Conservation (phyloP, 2,329 filamentous ascomycete genomes). For the Dryadomyces quercivorus region DNA sequence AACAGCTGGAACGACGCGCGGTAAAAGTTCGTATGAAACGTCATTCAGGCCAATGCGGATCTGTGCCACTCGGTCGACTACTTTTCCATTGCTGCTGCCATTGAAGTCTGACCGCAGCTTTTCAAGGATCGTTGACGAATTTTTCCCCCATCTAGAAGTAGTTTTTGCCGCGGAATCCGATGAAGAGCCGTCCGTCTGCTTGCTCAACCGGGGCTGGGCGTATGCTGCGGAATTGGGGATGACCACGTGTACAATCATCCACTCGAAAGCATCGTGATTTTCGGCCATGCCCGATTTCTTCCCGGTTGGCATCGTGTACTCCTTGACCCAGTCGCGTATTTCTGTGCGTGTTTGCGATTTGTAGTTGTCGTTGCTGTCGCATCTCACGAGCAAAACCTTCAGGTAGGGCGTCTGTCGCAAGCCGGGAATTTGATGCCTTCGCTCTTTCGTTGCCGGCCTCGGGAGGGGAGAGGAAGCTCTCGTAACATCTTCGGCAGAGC, state of each 20-base stretch:
- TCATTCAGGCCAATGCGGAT: constrained; percentile 66
- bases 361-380: constrained; percentile 93
- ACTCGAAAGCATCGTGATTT: constrained; percentile 93
- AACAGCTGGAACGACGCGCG: constrained; percentile 49
- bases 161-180: constrained; percentile 34
- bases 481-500: constrained; percentile 27
- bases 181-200: constrained; percentile 33
- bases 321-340: constrained; percentile 84
- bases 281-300: constrained; percentile 60
- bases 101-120: constrained; percentile 89
- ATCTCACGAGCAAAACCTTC: constrained; percentile 78
- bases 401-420: constrained; percentile 87
- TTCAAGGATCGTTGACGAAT: constrained; percentile 60
- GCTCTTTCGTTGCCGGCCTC: constrained; percentile 32
- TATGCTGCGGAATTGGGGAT: constrained; percentile 74
- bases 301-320: constrained; percentile 48
- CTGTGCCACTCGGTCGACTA: constrained; percentile 70
- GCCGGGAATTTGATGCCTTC: constrained; percentile 90
- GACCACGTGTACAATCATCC: constrained; percentile 87
- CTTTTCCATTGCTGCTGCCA: constrained; percentile 57
- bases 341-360: constrained; percentile 67
- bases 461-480: constrained; percentile 20
- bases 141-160: constrained; percentile 29
- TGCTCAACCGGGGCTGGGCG: constrained; percentile 57
- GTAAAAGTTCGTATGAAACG: constrained; percentile 51